phyloP scores from a whole-genome alignment of 164 flowering plant genomes.

The Vitis rupestris region DNA sequence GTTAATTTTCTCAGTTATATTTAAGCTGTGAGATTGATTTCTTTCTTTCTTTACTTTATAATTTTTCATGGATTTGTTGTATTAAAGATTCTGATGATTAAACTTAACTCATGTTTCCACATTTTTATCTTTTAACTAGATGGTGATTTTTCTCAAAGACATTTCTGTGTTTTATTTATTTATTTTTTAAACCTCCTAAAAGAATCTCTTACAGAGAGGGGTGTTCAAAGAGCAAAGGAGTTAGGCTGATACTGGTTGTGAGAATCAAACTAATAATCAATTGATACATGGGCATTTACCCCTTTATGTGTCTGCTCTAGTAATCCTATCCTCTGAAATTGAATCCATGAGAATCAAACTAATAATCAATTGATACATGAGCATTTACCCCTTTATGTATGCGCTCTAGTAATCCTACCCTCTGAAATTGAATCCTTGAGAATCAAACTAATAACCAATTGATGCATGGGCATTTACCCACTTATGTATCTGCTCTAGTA shows the following conservation, averaged over 20 bases:
- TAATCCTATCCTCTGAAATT: background rate
- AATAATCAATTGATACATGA: background rate
- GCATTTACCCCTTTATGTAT: background rate
- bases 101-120: too few species aligned
- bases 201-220: too few species aligned
- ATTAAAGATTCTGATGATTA: too few species aligned
- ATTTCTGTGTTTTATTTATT: too few species aligned
- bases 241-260: background rate
- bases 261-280: background rate
- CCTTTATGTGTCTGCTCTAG: background rate
- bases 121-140: too few species aligned
- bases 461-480: background rate
- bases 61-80: too few species aligned
- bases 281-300: background rate
- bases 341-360: background rate
- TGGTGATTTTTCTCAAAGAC: too few species aligned
- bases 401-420: background rate
- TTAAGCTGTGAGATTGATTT: too few species aligned
- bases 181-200: too few species aligned
- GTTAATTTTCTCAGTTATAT: too few species aligned
- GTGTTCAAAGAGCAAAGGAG: background rate
- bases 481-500: background rate
- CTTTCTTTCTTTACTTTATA: too few species aligned
- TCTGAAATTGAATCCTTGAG: background rate
- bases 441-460: background rate